Percentiles rank a stretch among this genome's conserved stretches.
Evolutionary conservation across 2,329 filamentous ascomycete species (phyloP).

Genomic region (Diaporthe destruens): DNA sequence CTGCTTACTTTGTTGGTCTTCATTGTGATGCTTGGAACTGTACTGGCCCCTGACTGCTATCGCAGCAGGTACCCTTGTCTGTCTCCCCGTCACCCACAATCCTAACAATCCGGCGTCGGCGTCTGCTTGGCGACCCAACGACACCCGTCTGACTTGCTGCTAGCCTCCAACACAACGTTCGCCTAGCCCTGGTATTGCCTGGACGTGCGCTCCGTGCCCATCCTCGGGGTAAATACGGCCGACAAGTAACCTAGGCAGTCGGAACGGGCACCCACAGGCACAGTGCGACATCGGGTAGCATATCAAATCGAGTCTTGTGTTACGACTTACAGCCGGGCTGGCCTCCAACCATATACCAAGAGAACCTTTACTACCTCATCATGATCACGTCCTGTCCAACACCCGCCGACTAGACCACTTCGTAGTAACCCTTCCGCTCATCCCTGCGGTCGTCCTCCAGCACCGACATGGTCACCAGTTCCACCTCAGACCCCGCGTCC

Average conservation of each 20-base stretch:
- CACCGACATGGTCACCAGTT: slow-evolving; percentile 2
- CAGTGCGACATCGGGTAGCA: too few species aligned
- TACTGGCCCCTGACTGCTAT: not conserved
- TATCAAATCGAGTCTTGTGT: not conserved
- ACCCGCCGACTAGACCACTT: not conserved
- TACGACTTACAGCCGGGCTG: too few species aligned
- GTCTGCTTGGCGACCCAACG: not conserved
- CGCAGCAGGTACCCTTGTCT: not conserved
- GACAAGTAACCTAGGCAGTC: too few species aligned
- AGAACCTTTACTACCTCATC: not conserved
- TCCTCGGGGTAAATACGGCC: too few species aligned
- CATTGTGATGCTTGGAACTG: not conserved
- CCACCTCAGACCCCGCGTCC: not conserved
- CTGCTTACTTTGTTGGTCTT: too few species aligned
- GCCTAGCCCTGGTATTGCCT: not conserved
- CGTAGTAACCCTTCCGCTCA: not conserved
- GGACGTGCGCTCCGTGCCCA: too few species aligned
- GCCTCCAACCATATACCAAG: not conserved
- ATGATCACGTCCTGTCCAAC: not conserved
- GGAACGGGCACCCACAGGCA: too few species aligned
- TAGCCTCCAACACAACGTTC: not conserved
- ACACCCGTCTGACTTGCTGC: not conserved
- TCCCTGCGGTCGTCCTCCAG: not conserved
- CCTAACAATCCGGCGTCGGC: not conserved
- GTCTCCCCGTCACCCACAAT: too few species aligned